phyloP scores from a whole-genome alignment of 306 rosid genomes.

The Cicer chorassanicum region DNA sequence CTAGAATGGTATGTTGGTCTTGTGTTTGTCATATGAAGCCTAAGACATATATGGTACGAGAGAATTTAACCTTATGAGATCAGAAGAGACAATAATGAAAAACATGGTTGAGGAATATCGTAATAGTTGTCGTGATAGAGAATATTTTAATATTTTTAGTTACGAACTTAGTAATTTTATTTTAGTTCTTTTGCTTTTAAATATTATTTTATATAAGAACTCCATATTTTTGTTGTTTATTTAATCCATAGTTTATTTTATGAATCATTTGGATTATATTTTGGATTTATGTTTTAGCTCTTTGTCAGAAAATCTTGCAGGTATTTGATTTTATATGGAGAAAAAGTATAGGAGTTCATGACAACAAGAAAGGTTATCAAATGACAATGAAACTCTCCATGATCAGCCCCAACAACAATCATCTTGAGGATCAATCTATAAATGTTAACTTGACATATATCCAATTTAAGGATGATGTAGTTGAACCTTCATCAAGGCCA shows the following conservation, averaged over 20 bases:
- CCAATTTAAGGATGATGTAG: too few relatives aligned
- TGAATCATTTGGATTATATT: neutral
- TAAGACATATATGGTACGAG: neutral
- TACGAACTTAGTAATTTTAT: too few relatives aligned
- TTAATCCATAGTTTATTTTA: neutral
- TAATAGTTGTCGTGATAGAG: neutral
- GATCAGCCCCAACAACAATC: too few relatives aligned
- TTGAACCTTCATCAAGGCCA: neutral
- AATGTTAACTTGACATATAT: too few relatives aligned
- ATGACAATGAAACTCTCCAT: neutral
- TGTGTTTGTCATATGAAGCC: conserved; percentile 11
- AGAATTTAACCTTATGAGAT: neutral
- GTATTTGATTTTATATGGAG: neutral
- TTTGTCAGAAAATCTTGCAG: neutral
- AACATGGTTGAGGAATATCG: neutral
- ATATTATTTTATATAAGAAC: neutral
- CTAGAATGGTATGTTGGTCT: conserved; percentile 7
- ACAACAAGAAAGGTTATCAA: neutral
- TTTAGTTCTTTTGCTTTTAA: too few relatives aligned
- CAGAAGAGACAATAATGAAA: neutral
- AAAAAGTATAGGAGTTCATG: neutral
- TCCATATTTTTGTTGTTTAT: neutral
- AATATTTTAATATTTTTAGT: too few relatives aligned
- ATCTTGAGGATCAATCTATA: too few relatives aligned
- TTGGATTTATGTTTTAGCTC: neutral